Conservation (phyloP, 192 early-diverging fungal species). For the Mortierella claussenii region DNA sequence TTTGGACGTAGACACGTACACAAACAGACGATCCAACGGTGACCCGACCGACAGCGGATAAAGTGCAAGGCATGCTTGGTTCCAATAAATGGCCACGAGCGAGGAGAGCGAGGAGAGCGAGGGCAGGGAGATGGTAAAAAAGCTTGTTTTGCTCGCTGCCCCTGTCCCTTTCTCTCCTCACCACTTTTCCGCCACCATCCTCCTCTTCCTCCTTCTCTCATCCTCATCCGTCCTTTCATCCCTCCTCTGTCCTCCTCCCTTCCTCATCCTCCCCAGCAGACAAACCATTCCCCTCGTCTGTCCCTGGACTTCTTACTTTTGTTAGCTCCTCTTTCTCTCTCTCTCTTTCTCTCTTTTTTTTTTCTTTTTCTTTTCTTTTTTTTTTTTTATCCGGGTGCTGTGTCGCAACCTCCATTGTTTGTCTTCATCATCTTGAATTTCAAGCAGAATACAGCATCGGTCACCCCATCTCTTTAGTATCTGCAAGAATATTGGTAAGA, state of each 20-base stretch:
- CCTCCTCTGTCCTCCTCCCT: background rate
- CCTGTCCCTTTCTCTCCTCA: background rate
- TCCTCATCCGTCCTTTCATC: too few species aligned
- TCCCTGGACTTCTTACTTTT: background rate
- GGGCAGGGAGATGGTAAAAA: too few species aligned
- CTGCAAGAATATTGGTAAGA: slow-evolving; percentile 1
- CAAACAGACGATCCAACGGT: background rate
- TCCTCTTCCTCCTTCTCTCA: slow-evolving; percentile 3
- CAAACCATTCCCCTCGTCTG: too few species aligned
- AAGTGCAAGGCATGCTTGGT: background rate
- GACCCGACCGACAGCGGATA: background rate
- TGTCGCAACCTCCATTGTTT: too few species aligned
- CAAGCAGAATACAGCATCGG: background rate
- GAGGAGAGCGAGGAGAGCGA: too few species aligned
- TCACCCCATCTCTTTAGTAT: background rate
- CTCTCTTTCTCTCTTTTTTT: slow-evolving; percentile 3
- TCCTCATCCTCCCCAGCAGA: background rate
- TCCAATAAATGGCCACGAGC: background rate
- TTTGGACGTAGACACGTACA: too few species aligned
- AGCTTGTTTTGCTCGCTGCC: slow-evolving; percentile 8
- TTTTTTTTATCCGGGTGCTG: background rate
- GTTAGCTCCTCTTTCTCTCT: background rate
- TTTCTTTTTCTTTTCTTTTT: background rate
- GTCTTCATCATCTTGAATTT: slow-evolving; percentile 9
- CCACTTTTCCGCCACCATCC: background rate